phyloP scores from a whole-genome alignment of 2,329 filamentous ascomycete genomes.

The Pseudocercospora macadamiae region DNA sequence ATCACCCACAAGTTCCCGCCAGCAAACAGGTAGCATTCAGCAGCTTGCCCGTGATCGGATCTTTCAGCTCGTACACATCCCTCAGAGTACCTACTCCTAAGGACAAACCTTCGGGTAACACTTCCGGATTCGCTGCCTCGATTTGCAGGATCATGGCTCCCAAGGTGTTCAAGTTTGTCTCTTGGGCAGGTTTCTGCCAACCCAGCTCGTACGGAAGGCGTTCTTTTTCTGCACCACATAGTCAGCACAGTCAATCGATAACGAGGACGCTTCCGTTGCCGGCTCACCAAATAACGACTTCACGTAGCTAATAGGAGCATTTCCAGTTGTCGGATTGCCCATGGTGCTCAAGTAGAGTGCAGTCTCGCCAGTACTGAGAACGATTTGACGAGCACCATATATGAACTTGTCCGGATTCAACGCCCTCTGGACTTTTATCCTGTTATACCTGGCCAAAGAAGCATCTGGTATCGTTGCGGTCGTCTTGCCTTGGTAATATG shows the following conservation, averaged over 20 bases:
- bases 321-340: conserved; percentile 19
- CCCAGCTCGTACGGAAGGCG: conserved; percentile 40
- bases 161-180: conserved; percentile 25
- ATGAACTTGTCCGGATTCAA: conserved; percentile 12
- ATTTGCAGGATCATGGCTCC: conserved; percentile 21
- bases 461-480: neutral
- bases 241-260: neutral
- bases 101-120: conserved; percentile 5
- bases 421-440: conserved; percentile 1
- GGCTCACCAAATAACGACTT: conserved; percentile 25
- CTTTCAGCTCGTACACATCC: conserved; percentile 6
- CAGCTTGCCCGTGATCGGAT: conserved; percentile 6
- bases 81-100: conserved; percentile 4
- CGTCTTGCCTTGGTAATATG: conserved; percentile 28
- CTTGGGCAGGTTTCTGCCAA: conserved; percentile 32
- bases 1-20: neutral
- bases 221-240: conserved; percentile 33
- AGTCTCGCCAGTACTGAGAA: conserved; percentile 15
- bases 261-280: neutral
- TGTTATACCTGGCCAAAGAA: conserved; percentile 1
- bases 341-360: conserved; percentile 10
- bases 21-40: conserved; percentile 8
- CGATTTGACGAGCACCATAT: conserved; percentile 11
- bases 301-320: conserved; percentile 17
- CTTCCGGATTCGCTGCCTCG: conserved; percentile 3